A percentile compares a stretch with the other conserved stretches of the same genome.
These are phyloP conservation scores for Colletotrichum musae DNA, from an alignment of 2,329 filamentous ascomycete species.

Conservation along the genomic window DNA sequence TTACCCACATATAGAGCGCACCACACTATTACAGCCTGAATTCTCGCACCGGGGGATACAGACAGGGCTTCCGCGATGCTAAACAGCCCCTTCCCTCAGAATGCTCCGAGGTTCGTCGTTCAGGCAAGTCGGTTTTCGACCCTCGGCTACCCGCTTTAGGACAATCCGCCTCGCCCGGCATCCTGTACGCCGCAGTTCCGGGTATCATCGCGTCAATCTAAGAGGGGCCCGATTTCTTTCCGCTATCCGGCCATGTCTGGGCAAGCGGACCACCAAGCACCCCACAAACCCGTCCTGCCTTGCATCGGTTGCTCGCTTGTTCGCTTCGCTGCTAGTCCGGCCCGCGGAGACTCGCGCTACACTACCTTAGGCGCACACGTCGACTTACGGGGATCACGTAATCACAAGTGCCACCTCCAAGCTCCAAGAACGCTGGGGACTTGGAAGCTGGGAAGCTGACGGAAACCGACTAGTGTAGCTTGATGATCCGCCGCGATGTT, in stretches of 20 bases:
- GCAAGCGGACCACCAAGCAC: slow-evolving; percentile 24
- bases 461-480: slow-evolving; percentile 28
- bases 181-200: slow-evolving; percentile 7
- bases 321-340: slow-evolving; percentile 3
- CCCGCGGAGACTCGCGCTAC: not conserved
- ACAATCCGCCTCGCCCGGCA: slow-evolving; percentile 12
- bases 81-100: slow-evolving; percentile 5
- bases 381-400: slow-evolving; percentile 3
- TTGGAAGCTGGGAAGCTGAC: slow-evolving; percentile 20
- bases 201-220: slow-evolving; percentile 36
- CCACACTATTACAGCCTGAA: not conserved
- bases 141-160: slow-evolving; percentile 34
- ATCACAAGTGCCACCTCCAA: slow-evolving; percentile 10
- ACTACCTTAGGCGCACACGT: not conserved
- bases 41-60: slow-evolving; percentile 10
- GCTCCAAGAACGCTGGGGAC: slow-evolving; percentile 7
- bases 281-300: slow-evolving; percentile 30
- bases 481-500: slow-evolving; percentile 32
- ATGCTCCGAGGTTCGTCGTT: slow-evolving; percentile 1
- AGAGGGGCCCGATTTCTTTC: slow-evolving; percentile 30
- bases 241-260: slow-evolving; percentile 29
- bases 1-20: not conserved
- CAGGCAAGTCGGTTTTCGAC: slow-evolving; percentile 28
- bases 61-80: slow-evolving; percentile 14
- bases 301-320: slow-evolving; percentile 23